Conservation (phyloP, 129 eudicot species). For the Escallonia herrerae region DNA sequence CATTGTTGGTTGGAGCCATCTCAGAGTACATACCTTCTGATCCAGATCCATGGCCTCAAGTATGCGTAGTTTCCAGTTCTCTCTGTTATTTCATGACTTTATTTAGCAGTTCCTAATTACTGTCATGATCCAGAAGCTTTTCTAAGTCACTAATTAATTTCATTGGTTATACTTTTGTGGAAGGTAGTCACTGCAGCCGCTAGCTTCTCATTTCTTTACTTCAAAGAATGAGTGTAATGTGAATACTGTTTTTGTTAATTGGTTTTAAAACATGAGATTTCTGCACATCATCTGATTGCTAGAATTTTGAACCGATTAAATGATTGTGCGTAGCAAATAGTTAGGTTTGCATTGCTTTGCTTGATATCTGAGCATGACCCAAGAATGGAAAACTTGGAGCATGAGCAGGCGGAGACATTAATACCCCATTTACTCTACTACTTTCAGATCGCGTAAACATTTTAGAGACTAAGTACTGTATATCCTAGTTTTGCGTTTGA, state of each 20-base stretch:
- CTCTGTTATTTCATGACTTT: neutral
- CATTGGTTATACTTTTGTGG: neutral
- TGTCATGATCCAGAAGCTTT: neutral
- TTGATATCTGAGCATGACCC: neutral
- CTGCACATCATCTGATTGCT: neutral
- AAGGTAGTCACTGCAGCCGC: neutral
- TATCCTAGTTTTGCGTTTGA: too few species aligned
- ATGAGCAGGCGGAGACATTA: neutral
- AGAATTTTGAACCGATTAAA: neutral
- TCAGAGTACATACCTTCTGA: slow-evolving; percentile 39
- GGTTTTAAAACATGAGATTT: neutral
- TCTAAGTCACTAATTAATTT: neutral
- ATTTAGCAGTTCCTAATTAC: neutral
- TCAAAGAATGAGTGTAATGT: neutral
- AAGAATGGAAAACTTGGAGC: neutral
- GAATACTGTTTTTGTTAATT: neutral
- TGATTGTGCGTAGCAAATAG: neutral
- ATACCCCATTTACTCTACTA: neutral
- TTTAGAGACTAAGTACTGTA: too few species aligned
- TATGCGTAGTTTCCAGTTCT: slow-evolving; percentile 16
- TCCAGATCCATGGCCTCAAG: slow-evolving; percentile 68
- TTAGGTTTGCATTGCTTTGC: neutral
- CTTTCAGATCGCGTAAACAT: neutral
- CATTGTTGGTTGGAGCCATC: slow-evolving; percentile 41
- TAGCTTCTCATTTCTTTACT: neutral